These are phyloP conservation scores for Ilyonectria destructans DNA, from an alignment of 2,329 filamentous ascomycete genomes.

Conservation along the genomic window DNA sequence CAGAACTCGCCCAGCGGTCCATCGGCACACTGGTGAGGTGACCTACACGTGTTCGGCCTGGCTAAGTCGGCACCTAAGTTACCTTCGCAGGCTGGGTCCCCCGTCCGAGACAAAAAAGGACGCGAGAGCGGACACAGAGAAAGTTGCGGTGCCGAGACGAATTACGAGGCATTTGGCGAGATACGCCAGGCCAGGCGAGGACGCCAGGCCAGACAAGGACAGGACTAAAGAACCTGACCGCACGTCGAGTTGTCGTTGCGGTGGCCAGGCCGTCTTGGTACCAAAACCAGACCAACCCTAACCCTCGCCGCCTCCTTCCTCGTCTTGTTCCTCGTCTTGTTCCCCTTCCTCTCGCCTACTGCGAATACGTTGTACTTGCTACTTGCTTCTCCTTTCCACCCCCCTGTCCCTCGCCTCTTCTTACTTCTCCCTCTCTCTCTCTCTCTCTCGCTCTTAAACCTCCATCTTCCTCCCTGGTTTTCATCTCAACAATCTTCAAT, in stretches of 20 bases:
- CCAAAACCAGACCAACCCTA: constrained; percentile 18
- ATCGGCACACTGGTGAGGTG: constrained; percentile 24
- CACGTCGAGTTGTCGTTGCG: constrained; percentile 2
- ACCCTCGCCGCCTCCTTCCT: constrained; percentile 22
- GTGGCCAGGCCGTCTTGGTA: constrained; percentile 5
- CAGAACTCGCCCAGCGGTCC: neutral
- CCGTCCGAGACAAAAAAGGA: constrained; percentile 24
- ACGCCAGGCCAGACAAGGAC: neutral
- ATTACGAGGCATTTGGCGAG: constrained; percentile 15
- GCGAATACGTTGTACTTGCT: constrained; percentile 23
- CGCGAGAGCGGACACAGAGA: neutral
- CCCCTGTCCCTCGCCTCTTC: constrained; percentile 23
- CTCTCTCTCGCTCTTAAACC: neutral
- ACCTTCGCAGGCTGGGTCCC: constrained; percentile 13
- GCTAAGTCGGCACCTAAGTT: constrained; percentile 13
- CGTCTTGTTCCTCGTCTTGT: constrained; percentile 12
- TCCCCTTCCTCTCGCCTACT: constrained; percentile 15
- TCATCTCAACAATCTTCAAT: constrained; percentile 1
- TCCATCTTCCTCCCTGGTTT: constrained; percentile 13
- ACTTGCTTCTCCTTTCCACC: constrained; percentile 20
- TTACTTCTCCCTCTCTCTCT: constrained; percentile 12
- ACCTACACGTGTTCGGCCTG: constrained; percentile 31
- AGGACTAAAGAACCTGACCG: neutral
- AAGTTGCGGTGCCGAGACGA: constrained; percentile 5
- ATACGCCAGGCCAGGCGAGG: neutral